Evolutionary conservation across 805 yeast species (phyloP), one percentile per base, ranked within the genome.

Genomic region (Candida sanyiensis): DNA sequence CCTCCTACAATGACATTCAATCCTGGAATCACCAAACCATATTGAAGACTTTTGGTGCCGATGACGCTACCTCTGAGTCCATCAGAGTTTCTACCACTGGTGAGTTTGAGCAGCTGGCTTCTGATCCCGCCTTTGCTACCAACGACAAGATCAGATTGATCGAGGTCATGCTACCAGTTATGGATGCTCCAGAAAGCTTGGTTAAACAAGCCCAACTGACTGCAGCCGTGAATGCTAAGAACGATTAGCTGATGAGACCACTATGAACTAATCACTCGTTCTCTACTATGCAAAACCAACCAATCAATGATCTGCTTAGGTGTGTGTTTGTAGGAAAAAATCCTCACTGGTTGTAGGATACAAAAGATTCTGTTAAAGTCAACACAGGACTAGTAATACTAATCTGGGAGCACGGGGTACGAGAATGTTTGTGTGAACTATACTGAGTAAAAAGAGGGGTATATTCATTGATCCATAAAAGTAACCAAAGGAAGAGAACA

Each of bases 151-250:
- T 77, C 52, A 73, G 86, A 67, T 51, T 80, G 61, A 65, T 80
- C 44, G 87, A 80, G 64, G 69, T 80, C 36, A 76, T 77, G 80
- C 64, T 80, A 50, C 81, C 75, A 50, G 74, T 69, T 49, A 71
- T 77, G 73, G 86, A 80, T 65, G 86, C 86, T 45, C 83, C 84
- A 50, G 64, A 63, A 40, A 72, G 74, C 58, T 73, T 84, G 64
- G 70, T 74, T 46, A 72, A 69, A 57, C 87, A 80, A 67, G 86
- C 84, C 40, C 70, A 77, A 61, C 64, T 79, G 52, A 69, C 80
- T 38, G 77, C 77, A 46, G 54, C 66, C 43, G 62, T 62, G 47
- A 73, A 72, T 57, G 64, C 50, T 22, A 44, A 39, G 28, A 36
- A 20, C 3, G 32, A 28, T 9, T 28, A 28, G 18, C 17, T 27